Conservation (phyloP, 176 grass and related monocot species). For the Tillandsia leiboldiana region DNA sequence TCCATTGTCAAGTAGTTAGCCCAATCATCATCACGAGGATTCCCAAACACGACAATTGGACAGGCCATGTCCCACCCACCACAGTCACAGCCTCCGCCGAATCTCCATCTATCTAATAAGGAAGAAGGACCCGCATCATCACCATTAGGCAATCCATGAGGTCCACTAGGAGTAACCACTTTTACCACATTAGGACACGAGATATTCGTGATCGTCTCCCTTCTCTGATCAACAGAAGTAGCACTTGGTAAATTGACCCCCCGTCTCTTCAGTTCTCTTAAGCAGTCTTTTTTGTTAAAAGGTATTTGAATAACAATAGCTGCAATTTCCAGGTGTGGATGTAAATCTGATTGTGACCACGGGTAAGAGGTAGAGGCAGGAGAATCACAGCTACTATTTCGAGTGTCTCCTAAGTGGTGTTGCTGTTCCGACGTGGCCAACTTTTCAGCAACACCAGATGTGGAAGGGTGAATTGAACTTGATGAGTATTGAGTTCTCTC, state of each 20-base stretch:
- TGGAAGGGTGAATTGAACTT: slow-evolving; percentile 29
- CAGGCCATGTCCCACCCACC: slow-evolving; percentile 98
- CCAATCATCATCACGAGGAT: slow-evolving; percentile 44
- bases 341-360: slow-evolving; percentile 64
- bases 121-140: slow-evolving; percentile 59
- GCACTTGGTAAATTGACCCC: not conserved
- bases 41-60: slow-evolving; percentile 73
- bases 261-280: slow-evolving; percentile 29
- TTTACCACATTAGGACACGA: slow-evolving; percentile 31
- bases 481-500: slow-evolving; percentile 32
- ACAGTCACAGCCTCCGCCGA: slow-evolving; percentile 79
- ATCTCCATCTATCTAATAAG: slow-evolving; percentile 77
- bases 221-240: not conserved
- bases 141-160: slow-evolving; percentile 60
- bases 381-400: slow-evolving; percentile 17
- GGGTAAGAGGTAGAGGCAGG: slow-evolving; percentile 50
- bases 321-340: slow-evolving; percentile 74
- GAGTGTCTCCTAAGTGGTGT: slow-evolving; percentile 23
- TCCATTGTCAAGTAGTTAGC: slow-evolving; percentile 35
- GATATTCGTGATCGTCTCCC: not conserved
- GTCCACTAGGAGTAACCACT: slow-evolving; percentile 54
- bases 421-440: slow-evolving; percentile 27
- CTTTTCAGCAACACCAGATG: slow-evolving; percentile 24
- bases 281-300: slow-evolving; percentile 45
- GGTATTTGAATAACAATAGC: slow-evolving; percentile 62